Percentiles rank a stretch among this genome's conserved stretches.
Evolutionary conservation across 768 basidiomycete species (phyloP).

Genomic region (Cystobasidium tubakii): DNA sequence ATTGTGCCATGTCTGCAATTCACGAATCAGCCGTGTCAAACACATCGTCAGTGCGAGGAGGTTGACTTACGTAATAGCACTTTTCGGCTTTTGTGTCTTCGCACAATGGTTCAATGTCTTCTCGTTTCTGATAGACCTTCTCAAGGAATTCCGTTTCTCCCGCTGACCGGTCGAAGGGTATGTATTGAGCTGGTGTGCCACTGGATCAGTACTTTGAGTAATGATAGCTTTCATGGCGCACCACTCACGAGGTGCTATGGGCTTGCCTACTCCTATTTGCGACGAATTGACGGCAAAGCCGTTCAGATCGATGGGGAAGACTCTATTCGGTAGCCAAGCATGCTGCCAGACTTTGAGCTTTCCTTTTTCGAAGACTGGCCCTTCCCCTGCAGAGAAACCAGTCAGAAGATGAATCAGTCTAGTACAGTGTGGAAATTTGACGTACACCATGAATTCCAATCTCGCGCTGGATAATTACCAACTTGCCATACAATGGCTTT

Average conservation of each 20-base stretch:
- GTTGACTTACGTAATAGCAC: slow-evolving; percentile 27
- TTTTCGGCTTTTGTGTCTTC: slow-evolving; percentile 26
- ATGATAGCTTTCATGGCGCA: neutral
- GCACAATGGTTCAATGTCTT: slow-evolving; percentile 30
- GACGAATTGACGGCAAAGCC: slow-evolving; percentile 35
- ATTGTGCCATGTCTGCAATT: slow-evolving; percentile 31
- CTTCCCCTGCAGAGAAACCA: slow-evolving; percentile 35
- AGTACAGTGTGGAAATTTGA: neutral
- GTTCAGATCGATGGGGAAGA: slow-evolving; percentile 34
- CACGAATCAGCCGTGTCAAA: neutral
- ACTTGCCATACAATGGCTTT: slow-evolving; percentile 31
- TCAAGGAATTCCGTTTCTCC: slow-evolving; percentile 34
- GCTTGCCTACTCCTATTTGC: slow-evolving; percentile 11
- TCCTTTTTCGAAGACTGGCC: slow-evolving; percentile 30
- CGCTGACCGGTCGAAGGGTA: slow-evolving; percentile 28
- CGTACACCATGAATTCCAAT: slow-evolving; percentile 29
- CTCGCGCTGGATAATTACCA: slow-evolving; percentile 17
- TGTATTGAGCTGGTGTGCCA: slow-evolving; percentile 20
- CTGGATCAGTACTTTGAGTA: too few relatives aligned
- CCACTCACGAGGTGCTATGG: slow-evolving; percentile 28
- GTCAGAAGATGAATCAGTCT: too few relatives aligned
- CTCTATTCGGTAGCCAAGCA: slow-evolving; percentile 27
- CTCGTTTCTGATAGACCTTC: slow-evolving; percentile 23
- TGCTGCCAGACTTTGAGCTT: slow-evolving; percentile 20
- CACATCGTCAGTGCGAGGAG: neutral